Base-by-base conservation (phyloP, 805 yeast species). In the Candida schatavii region DNA sequence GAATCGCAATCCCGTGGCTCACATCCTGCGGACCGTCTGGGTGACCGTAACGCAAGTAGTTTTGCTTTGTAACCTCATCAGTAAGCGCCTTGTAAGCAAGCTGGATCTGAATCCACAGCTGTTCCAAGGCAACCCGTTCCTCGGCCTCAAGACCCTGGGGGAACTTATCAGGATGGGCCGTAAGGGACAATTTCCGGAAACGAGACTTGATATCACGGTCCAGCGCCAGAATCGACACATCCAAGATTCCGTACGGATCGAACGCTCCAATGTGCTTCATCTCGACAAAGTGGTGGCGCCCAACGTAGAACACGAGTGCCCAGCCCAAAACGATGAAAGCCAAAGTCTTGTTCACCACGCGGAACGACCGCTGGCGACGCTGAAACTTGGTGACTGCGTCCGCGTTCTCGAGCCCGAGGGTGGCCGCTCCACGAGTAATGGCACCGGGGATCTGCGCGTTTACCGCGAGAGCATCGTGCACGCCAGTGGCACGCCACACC, bases 21-120 rank as follows among this genome's bases (percentile, higher is more conserved):
- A 84, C 75, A 21, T 87, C 87, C 63, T 88, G 96, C 32, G 95
- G 96, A 33, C 99, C 99, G 68, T 93, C 99, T 3, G 99, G 99
- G 60, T 95, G 96, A 38, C 99, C 99, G 56, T 84, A 93, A 52
- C 79, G 82, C 54, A 83, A 69, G 61, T 78, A 89, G 60, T 93
- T 93, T 52, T 86, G 87, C 54, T 80, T 85, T 3, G 87, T 81
- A 9, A 72, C 75, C 51, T 88, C 97, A 64, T 93, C 98, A 11
- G 99, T 95, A 49, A 93, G 76, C 0, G 99, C 88, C 64, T 89
- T 86, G 67, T 95, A 89, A 20, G 99, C 99, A 64, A 87, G 86
- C 45, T 87, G 83, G 54, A 93, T 85, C 51, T 79, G 74, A 29
- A 90, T 91, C 62, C 79, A 93, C 32, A 77, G 77, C 42, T 83